These are phyloP conservation scores for Gentiana macrophylla DNA, from an alignment of 257 asterid species.

Conservation along the genomic window DNA sequence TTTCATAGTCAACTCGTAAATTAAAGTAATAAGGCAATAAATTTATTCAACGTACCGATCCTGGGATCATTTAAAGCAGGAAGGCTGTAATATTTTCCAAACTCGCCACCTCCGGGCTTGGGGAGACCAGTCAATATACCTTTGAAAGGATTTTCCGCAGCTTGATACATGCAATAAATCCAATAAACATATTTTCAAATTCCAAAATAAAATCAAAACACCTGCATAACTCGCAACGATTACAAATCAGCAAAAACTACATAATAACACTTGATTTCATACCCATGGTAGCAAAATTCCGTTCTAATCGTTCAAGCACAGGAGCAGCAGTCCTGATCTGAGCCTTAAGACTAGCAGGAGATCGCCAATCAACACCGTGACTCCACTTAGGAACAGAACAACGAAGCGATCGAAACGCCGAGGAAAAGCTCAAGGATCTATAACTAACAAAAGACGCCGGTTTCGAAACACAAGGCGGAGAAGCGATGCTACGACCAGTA, in stretches of 20 bases:
- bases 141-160: constrained; percentile 57
- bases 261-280: constrained; percentile 1
- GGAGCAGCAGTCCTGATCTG: constrained; percentile 49
- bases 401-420: constrained; percentile 28
- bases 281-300: constrained; percentile 68
- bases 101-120: constrained; percentile 85
- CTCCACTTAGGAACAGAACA: constrained; percentile 35
- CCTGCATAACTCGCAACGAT: too few relatives aligned
- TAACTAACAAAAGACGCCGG: constrained; percentile 15
- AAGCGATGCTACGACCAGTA: constrained; percentile 10
- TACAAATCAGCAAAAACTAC: neutral
- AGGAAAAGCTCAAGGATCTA: constrained; percentile 27
- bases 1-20: too few relatives aligned
- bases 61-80: constrained; percentile 86
- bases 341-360: constrained; percentile 42
- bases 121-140: constrained; percentile 67
- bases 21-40: too few relatives aligned
- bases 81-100: constrained; percentile 80
- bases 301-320: constrained; percentile 39
- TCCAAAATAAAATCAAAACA: too few relatives aligned
- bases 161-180: constrained; percentile 25
- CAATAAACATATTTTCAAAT: neutral
- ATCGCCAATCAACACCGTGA: constrained; percentile 38
- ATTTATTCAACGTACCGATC: constrained; percentile 36
- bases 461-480: constrained; percentile 5